Conservation (phyloP, 2,329 filamentous ascomycete species). For the Trichoderma cornu-damae region DNA sequence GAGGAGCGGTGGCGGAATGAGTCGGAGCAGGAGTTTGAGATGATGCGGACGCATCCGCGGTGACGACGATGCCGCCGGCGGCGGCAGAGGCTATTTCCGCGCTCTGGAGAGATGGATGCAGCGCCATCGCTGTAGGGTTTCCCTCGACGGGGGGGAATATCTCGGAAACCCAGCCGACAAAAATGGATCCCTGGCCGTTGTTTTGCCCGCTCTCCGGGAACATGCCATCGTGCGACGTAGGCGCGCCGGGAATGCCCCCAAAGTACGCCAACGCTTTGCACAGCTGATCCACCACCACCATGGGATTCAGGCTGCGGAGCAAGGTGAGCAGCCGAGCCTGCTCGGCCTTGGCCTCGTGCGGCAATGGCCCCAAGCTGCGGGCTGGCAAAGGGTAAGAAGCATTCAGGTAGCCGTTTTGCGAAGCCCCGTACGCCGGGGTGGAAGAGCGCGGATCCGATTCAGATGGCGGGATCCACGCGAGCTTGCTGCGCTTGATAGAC, state of each 20-base stretch:
- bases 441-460: constrained; percentile 12
- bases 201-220: constrained; percentile 53
- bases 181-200: constrained; percentile 53
- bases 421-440: constrained; percentile 8
- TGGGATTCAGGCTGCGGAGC: constrained; percentile 50
- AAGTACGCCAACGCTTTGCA: constrained; percentile 61
- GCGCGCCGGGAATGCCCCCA: constrained; percentile 53
- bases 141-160: constrained; percentile 49
- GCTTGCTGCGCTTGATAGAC: constrained; percentile 42
- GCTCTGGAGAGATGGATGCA: constrained; percentile 10
- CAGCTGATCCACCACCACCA: constrained; percentile 55
- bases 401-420: constrained; percentile 12
- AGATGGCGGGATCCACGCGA: constrained; percentile 27
- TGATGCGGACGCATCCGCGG: background rate
- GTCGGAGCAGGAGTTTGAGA: background rate
- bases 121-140: constrained; percentile 12
- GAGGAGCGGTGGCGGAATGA: constrained; percentile 1
- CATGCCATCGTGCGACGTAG: constrained; percentile 45
- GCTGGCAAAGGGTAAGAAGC: constrained; percentile 12
- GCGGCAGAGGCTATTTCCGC: background rate
- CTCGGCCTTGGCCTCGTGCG: constrained; percentile 52
- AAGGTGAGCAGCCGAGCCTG: constrained; percentile 56
- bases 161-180: constrained; percentile 58
- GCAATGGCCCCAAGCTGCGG: constrained; percentile 22
- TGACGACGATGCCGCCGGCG: background rate